Evolutionary conservation across 2,329 filamentous ascomycete species (phyloP), one percentile per base, ranked within the genome.

Genomic region (Ophiosphaerella herpotricha): DNA sequence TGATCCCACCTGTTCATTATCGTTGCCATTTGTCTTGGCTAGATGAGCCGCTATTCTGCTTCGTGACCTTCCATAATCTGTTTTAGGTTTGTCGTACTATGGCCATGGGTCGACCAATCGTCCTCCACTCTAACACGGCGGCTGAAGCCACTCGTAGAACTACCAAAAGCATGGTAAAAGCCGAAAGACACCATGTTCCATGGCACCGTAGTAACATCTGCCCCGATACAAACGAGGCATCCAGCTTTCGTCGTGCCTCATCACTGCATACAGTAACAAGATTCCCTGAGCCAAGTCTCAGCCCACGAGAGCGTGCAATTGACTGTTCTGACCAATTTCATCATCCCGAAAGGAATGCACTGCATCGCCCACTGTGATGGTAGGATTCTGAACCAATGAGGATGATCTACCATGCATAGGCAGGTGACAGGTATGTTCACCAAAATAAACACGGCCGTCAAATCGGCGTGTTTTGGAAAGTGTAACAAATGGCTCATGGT

Each of bases 371-470:
- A 75, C 71, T 35, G 47, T 63, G 52, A 75, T 72, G n/a, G 71
- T 72, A 44, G 72, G 67, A 52, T 69, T 66, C 47, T 73, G 72
- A 39, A 54, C 64, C 32, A 58, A 41, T 26, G 58, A 57, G 16
- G 61, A 63, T 31, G 55, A 47, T 37, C 46, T 49, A 18, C 64
- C 58, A 21, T 55, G 50, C 50, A 62, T 52, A 14, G 63, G 60
- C 18, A 77, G 55, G 60, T 80, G 70, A 50, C 77, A 77, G 32
- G 80, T 78, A 74, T 99, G 93, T 51, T 88, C 85, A 4, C 94
- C 94, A 77, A 99, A 99, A 60, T 88, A 88, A 2, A 97, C 88
- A 73, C 91, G 91, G 1, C 91, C 90, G 43, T 89, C 85, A 56
- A 90, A 85, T 48, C 90, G 84, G 60, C 94, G 83, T 9, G 90